Evolutionary conservation across 257 asterid species (phyloP), one percentile per base, ranked within the genome.

Genomic region (Solanum chmielewskii): DNA sequence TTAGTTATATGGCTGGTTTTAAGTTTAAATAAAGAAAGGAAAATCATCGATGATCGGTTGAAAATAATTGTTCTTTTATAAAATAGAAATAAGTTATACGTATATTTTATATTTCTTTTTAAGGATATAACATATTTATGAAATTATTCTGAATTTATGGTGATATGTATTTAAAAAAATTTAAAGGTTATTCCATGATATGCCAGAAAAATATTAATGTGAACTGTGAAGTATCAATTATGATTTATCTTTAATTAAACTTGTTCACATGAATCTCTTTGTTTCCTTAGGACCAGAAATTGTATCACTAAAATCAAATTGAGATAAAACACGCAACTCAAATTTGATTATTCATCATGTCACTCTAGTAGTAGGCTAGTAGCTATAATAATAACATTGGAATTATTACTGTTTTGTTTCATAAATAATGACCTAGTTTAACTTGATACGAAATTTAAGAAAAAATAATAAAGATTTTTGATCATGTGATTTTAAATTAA

Each of bases 121-220:
- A 0, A 33, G 1, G 1, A 69, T 4, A 18, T 52, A 0, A 0
- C 0, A 5, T 0, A 70, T 0, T 70, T 2, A 0, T 33, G 0
- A 33, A 16, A 33, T 33, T 70, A 69, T 3, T 7, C 2, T 15
- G 1, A 0, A 16, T 31, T 70, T 70, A 0, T 9, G 18, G 5
- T 7, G 10, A 8, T 70, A 15, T 45, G 47, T 4, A 45, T 78
- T 78, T 25, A 8, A 21, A 23, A 14, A 7, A 11, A 0, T 2
- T 14, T 15, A 25, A 77, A 0, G 39, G 62, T 5, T 25, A 25
- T 44, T 14, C 41, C 25, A 27, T 20, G 62, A 45, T 45, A 45
- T 78, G 84, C 11, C 31, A 27, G 16, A 16, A 45, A 70, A 78
- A 45, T 45, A 3, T 27, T 78, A 44, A 45, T 27, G 64, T 77